Percentiles rank a stretch among this genome's conserved stretches.
phyloP scores from a whole-genome alignment of 768 basidiomycete species.

The Harrya chromipes region DNA sequence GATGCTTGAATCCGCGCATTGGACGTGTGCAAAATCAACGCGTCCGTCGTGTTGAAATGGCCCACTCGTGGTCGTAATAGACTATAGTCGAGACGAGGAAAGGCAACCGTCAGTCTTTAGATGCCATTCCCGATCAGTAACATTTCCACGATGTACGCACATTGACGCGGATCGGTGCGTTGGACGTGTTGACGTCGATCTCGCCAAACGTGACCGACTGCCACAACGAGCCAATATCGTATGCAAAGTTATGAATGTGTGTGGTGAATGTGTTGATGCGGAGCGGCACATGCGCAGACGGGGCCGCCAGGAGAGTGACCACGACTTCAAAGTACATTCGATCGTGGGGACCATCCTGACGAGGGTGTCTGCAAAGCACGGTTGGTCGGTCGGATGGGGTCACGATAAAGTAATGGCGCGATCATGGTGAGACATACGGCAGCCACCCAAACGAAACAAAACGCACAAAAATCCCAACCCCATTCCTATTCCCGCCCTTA shows the following conservation, averaged over 20 bases:
- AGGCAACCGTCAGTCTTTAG: no score
- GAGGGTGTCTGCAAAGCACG: constrained; percentile 16
- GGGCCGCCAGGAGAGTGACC: constrained; percentile 27
- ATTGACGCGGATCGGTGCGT: constrained; percentile 24
- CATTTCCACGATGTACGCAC: constrained; percentile 19
- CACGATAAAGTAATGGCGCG: no score
- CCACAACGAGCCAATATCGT: constrained; percentile 29
- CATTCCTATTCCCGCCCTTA: constrained; percentile 25
- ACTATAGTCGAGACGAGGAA: no score
- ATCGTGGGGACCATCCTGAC: constrained; percentile 1
- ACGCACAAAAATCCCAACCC: constrained; percentile 40
- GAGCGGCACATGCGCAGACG: constrained; percentile 9
- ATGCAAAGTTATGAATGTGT: constrained; percentile 26
- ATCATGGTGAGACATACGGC: no score
- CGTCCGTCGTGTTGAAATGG: constrained; percentile 31
- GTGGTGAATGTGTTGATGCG: constrained; percentile 30
- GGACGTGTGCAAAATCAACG: constrained; percentile 31
- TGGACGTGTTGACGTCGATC: constrained; percentile 21
- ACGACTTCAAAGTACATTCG: constrained; percentile 28
- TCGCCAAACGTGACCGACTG: constrained; percentile 26
- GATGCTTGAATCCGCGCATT: constrained; percentile 34
- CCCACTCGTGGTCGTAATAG: constrained; percentile 31
- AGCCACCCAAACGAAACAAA: no score
- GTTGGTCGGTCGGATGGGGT: neutral
- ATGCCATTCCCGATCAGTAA: no score